Percentiles rank a stretch among this genome's conserved stretches.
phyloP scores from a whole-genome alignment of 345 rosid species.

The Bruguiera sexangula region DNA sequence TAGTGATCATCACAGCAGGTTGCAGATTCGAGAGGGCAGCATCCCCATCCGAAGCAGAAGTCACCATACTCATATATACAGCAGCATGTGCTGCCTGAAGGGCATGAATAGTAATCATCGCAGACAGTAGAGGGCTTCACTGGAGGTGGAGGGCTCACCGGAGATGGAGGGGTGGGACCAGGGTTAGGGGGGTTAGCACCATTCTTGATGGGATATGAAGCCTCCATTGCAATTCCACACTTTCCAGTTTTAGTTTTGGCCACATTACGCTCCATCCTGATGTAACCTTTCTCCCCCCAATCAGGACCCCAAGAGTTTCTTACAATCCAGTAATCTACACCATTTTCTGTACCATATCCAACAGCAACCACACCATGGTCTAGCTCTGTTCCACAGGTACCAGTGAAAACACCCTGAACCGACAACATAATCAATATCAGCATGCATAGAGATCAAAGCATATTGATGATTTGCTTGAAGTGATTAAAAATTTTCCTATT shows the following conservation, averaged over 20 bases:
- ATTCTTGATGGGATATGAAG: slow-evolving; percentile 28
- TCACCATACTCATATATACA: slow-evolving; percentile 17
- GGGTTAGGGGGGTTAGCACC: slow-evolving; percentile 30
- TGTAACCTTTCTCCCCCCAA: slow-evolving; percentile 27
- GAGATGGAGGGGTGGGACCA: slow-evolving; percentile 30
- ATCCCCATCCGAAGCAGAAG: slow-evolving; percentile 31
- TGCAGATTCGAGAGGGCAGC: slow-evolving; percentile 34
- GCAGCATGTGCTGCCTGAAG: slow-evolving; percentile 30
- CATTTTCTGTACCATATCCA: slow-evolving; percentile 27
- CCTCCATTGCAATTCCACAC: slow-evolving; percentile 25
- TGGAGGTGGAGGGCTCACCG: slow-evolving; percentile 29
- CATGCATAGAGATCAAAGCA: background rate
- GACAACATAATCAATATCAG: background rate
- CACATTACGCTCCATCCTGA: slow-evolving; percentile 29
- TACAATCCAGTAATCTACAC: slow-evolving; percentile 22
- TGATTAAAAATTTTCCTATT: too few species aligned
- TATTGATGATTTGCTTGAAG: too few species aligned
- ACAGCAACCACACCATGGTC: slow-evolving; percentile 30
- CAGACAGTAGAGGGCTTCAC: slow-evolving; percentile 10
- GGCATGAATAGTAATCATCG: slow-evolving; percentile 28
- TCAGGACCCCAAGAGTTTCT: slow-evolving; percentile 31
- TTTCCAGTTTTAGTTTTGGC: slow-evolving; percentile 20
- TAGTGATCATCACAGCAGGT: slow-evolving; percentile 31
- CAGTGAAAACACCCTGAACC: slow-evolving; percentile 26
- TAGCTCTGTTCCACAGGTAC: slow-evolving; percentile 19